phyloP scores from a whole-genome alignment of 1,284 basidiomycete genomes.

The Leccinum huronense region DNA sequence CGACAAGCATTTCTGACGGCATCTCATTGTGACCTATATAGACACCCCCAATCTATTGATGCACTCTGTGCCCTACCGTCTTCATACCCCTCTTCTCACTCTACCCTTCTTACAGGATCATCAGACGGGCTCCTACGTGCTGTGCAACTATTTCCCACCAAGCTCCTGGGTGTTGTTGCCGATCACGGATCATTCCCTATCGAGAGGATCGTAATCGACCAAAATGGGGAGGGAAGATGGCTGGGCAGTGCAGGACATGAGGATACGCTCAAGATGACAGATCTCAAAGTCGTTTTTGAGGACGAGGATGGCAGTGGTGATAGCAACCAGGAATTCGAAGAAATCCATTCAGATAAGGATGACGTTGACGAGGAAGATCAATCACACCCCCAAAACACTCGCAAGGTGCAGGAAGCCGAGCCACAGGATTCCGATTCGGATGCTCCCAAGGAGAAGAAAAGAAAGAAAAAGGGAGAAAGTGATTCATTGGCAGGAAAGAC shows the following conservation, averaged over 20 bases:
- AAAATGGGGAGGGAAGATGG: conserved; percentile 65
- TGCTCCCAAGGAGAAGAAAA: conserved; percentile 47
- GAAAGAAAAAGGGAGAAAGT: conserved; percentile 56
- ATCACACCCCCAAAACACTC: conserved; percentile 6
- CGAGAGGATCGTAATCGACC: conserved; percentile 73
- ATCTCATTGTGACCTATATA: conserved; percentile 32
- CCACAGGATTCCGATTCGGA: conserved; percentile 38
- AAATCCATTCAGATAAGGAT: conserved; percentile 41
- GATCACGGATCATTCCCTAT: conserved; percentile 91
- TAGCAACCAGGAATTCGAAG: conserved; percentile 36
- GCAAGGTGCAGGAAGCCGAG: conserved; percentile 4
- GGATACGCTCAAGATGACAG: conserved; percentile 81
- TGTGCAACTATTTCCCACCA: conserved; percentile 87
- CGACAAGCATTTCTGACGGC: neutral
- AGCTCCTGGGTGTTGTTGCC: conserved; percentile 86
- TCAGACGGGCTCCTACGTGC: conserved; percentile 91
- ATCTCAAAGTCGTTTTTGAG: conserved; percentile 62
- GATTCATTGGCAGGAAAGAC: conserved; percentile 48
- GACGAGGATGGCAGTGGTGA: conserved; percentile 35
- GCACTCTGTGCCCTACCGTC: conserved; percentile 73
- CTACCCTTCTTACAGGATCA: conserved; percentile 87
- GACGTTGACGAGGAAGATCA: conserved; percentile 13
- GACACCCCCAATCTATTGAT: conserved; percentile 87
- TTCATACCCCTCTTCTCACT: conserved; percentile 61
- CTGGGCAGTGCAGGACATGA: conserved; percentile 95